Base-by-base conservation (phyloP, 257 asterid genomes). In the Henckelia pumila region DNA sequence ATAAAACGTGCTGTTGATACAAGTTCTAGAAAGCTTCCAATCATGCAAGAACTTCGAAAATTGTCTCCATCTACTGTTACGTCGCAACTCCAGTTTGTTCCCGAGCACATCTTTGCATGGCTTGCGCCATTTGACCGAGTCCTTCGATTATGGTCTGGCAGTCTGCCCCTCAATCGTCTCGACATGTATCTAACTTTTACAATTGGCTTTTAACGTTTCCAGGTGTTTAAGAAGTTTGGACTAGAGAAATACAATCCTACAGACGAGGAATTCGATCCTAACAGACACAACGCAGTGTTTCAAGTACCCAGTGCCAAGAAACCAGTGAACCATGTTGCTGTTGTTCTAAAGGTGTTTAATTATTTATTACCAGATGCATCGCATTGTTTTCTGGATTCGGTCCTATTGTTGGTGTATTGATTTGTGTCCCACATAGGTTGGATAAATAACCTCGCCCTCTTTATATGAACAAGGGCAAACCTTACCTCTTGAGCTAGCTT, bases 251-350 rank as follows among this genome's bases (percentile, higher is more conserved):
- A 84, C 47, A 85, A 87, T 49, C 91, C 97, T 1, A 7, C 72
- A 50, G 61, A 81, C 44, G 98, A 94, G 76, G 94, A 88, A 78
- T 94, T 94, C 67, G 96, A 94, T 66, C 99, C 98, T 14, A 89
- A 91, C 79, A 83, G 95, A 85, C 98, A 91, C 57, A 87, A 84
- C 21, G 99, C 99, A 2, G 91, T 87, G 63, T 94, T 91, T 76
- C 96, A 94, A 83, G 96, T 89, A 56, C 96, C 99, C 6, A 95
- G 87, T 73, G 83, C 94, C 78, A 80, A 92, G 47, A 94, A 89
- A 79, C 90, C 96, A 61, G 86, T 91, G 2, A 85, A 79, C 33
- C 88, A 71, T 40, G 89, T 94, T 57, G 96, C 90, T 57, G 87
- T 80, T 68, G 97, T 92, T 71, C 82, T 94, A 6, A 94, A 94